Base-by-base conservation (phyloP, 345 rosid genomes). In the Euphorbia tirucalli region DNA sequence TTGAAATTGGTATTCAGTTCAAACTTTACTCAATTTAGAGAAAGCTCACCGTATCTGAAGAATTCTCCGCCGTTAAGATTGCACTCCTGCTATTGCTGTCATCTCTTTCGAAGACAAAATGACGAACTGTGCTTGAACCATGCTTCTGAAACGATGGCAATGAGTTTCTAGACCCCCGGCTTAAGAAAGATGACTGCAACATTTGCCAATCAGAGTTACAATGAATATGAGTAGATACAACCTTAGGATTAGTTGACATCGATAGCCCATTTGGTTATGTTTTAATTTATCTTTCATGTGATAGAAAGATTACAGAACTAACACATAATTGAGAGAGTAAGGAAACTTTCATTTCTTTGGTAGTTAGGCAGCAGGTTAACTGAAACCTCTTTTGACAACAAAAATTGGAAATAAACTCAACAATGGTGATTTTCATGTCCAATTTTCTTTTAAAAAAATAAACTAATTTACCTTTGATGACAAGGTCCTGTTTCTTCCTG, bases 181-280 rank as follows among this genome's bases (percentile, higher is more conserved):
- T 81, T 22, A 95, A 74, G 79, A 95, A 95, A 76, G 97, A 89
- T 76, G 97, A 81, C 97, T 90, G 96, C 86, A 81, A 83, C 15
- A 78, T 73, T 72, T 77, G 19, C 68, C 70, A 72, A 62, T 21
- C 50, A 58, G 61, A 64, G 37, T 48, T 30, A 19, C 19, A 61
- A 35, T 74, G 65, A 22, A 32, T 46, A 25, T 15, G 11, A 15
- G 21, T 15, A 55, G 76, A 30, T 15, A 54, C 0, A 30, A 19
- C n/a, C 19, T 24, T 27, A 15, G 35, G 11, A 41, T 22, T 54
- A 57, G 70, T 46, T 54, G 7, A n/a, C n/a, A n/a, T n/a, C n/a
- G n/a, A n/a, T n/a, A n/a, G n/a, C n/a, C n/a, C 15, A 56, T 49
- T 41, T 15, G 22, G 11, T 14, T 37, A 27, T 30, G 37, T n/a